phyloP scores from a whole-genome alignment of 73 alveolate genomes.

The Uronychia setigera region DNA sequence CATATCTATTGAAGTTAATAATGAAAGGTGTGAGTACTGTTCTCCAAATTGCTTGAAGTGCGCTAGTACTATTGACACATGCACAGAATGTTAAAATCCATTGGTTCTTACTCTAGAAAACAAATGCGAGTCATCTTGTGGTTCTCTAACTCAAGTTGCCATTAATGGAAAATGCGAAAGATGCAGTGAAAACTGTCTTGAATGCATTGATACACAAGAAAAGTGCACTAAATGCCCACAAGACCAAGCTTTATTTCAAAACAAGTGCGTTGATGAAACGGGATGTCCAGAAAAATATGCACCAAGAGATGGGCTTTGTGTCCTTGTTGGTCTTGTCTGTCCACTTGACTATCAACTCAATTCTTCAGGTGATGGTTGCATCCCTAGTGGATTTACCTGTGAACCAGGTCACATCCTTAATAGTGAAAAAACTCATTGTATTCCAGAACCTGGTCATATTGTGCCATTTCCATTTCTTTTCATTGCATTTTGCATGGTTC shows the following conservation, averaged over 20 bases:
- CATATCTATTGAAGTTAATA: constrained; percentile 20
- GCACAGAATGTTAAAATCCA: constrained; percentile 46
- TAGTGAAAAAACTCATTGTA: constrained; percentile 49
- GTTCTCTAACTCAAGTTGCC: constrained; percentile 28
- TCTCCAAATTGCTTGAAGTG: constrained; percentile 41
- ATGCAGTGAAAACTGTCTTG: constrained; percentile 44
- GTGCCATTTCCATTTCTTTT: constrained; percentile 68
- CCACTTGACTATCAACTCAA: constrained; percentile 43
- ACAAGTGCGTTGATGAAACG: constrained; percentile 41
- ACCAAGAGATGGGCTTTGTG: constrained; percentile 35
- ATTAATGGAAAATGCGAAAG: constrained; percentile 24
- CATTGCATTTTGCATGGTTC: constrained; percentile 22
- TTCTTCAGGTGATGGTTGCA: constrained; percentile 58
- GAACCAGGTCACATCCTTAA: constrained; percentile 44
- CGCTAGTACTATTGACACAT: constrained; percentile 50
- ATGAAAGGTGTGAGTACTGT: constrained; percentile 32
- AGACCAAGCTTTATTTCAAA: constrained; percentile 27
- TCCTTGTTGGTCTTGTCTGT: constrained; percentile 55
- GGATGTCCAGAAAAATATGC: constrained; percentile 58
- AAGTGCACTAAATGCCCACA: constrained; percentile 52
- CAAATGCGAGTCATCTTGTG: constrained; percentile 36
- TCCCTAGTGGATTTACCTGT: constrained; percentile 55
- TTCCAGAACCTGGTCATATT: constrained; percentile 47
- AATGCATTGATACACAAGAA: constrained; percentile 37
- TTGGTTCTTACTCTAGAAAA: constrained; percentile 39